A percentile compares a stretch with the other conserved stretches of the same genome.
phyloP scores from a whole-genome alignment of 2,329 filamentous ascomycete genomes.

The Metarhizium guizhouense region DNA sequence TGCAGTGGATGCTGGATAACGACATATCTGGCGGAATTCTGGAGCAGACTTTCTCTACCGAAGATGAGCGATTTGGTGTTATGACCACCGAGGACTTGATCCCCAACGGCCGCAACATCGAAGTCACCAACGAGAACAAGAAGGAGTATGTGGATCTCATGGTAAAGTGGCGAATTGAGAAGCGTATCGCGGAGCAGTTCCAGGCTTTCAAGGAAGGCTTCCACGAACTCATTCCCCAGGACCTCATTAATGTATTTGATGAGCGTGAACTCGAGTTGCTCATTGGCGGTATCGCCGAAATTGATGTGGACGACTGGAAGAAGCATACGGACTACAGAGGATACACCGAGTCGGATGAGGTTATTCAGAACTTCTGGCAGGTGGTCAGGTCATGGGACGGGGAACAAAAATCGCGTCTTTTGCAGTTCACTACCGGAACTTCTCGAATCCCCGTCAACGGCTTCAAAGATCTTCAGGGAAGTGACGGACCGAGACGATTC shows the following conservation, averaged over 20 bases:
- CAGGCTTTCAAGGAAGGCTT: slow-evolving; percentile 96
- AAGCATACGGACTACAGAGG: slow-evolving; percentile 99
- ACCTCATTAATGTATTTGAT: slow-evolving; percentile 97
- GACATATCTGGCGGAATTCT: slow-evolving; percentile 87
- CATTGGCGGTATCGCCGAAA: slow-evolving; percentile 98
- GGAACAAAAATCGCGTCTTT: slow-evolving; percentile 90
- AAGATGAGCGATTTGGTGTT: slow-evolving; percentile 95
- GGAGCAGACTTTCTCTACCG: slow-evolving; percentile 92
- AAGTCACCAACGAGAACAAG: slow-evolving; percentile 98
- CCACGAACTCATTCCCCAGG: slow-evolving; percentile 92
- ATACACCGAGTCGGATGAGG: slow-evolving; percentile 95
- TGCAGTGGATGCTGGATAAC: slow-evolving; percentile 97
- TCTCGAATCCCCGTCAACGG: slow-evolving; percentile 98
- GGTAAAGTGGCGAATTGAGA: slow-evolving; percentile 98
- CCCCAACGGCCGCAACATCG: slow-evolving; percentile 79
- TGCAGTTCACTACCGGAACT: slow-evolving; percentile 96
- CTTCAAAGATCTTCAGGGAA: slow-evolving; percentile 97
- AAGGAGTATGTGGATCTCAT: slow-evolving; percentile 97
- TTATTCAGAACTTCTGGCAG: slow-evolving; percentile 99
- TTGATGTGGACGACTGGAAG: slow-evolving; percentile 99
- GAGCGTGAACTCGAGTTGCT: slow-evolving; percentile 93
- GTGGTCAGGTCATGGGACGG: slow-evolving; percentile 94
- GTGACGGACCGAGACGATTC: slow-evolving; percentile 88
- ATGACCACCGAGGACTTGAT: slow-evolving; percentile 91
- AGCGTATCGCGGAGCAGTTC: slow-evolving; percentile 97